Percentiles rank a stretch among this genome's conserved stretches.
Evolutionary conservation across 345 rosid genomes (phyloP).

Genomic region (Pistacia integerrima): DNA sequence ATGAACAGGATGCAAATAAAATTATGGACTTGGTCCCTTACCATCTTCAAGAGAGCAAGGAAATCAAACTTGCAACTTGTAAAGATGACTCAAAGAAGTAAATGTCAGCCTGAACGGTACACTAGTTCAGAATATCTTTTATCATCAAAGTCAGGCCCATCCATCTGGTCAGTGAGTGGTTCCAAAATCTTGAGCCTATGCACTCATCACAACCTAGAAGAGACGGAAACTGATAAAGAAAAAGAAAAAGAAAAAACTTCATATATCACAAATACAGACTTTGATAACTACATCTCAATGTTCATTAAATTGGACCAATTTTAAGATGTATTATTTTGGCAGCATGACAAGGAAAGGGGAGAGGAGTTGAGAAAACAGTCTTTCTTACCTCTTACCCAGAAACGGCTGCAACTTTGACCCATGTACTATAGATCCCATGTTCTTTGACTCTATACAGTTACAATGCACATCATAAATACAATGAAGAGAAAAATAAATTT

Average conservation of each 20-base stretch:
- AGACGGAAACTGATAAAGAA: neutral
- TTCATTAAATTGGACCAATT: neutral
- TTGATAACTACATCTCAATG: neutral
- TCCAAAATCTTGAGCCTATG: neutral
- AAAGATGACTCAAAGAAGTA: neutral
- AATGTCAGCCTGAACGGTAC: neutral
- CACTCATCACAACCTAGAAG: constrained; percentile 5
- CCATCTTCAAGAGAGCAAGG: neutral
- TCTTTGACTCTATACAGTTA: constrained; percentile 44
- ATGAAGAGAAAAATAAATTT: constrained; percentile 5
- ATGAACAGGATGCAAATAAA: neutral
- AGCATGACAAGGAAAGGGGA: neutral
- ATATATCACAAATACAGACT: neutral
- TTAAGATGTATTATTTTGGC: neutral
- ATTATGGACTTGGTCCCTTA: neutral
- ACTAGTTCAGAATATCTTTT: neutral
- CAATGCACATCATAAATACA: constrained; percentile 11
- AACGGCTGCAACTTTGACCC: constrained; percentile 44
- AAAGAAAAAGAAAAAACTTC: neutral
- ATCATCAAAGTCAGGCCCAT: neutral
- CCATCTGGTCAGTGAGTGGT: neutral
- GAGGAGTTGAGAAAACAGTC: neutral
- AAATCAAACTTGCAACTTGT: neutral
- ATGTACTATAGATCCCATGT: constrained; percentile 45
- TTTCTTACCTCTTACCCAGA: constrained; percentile 25